These are phyloP conservation scores for Thelonectria olida DNA, from an alignment of 2,329 filamentous ascomycete species.

Conservation along the genomic window DNA sequence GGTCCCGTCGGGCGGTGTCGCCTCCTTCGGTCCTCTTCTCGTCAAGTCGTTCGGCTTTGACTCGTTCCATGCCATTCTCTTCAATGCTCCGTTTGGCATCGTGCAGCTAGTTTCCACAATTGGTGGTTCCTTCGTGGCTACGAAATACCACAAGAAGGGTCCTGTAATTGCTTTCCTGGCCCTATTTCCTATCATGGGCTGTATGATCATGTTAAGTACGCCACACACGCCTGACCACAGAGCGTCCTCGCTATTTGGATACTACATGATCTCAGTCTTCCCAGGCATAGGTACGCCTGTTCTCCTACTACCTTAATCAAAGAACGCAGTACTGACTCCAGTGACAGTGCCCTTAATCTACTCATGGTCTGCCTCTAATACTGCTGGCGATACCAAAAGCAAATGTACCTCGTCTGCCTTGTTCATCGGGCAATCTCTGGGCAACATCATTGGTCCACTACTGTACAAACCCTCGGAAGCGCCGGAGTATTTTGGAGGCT, in stretches of 20 bases:
- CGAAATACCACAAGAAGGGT: slow-evolving; percentile 63
- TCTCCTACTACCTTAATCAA: background rate
- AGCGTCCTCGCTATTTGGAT: slow-evolving; percentile 63
- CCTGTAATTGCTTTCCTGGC: slow-evolving; percentile 63
- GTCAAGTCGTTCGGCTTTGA: slow-evolving; percentile 66
- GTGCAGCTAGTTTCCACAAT: slow-evolving; percentile 69
- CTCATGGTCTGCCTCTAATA: slow-evolving; percentile 66
- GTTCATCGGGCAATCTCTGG: slow-evolving; percentile 69
- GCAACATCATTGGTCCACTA: slow-evolving; percentile 67
- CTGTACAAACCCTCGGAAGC: slow-evolving; percentile 43
- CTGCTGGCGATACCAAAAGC: slow-evolving; percentile 73
- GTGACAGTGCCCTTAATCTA: slow-evolving; percentile 62
- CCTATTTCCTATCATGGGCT: slow-evolving; percentile 65
- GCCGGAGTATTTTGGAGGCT: slow-evolving; percentile 49
- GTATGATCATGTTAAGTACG: slow-evolving; percentile 62
- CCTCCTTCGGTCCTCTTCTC: slow-evolving; percentile 67
- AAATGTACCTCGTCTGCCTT: slow-evolving; percentile 70
- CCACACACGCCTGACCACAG: slow-evolving; percentile 54
- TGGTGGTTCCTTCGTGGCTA: slow-evolving; percentile 64
- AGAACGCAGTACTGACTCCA: background rate
- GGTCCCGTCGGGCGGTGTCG: slow-evolving; percentile 65
- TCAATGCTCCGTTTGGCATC: slow-evolving; percentile 69
- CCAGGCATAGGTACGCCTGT: slow-evolving; percentile 50
- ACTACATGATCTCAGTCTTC: slow-evolving; percentile 69
- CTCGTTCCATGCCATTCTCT: slow-evolving; percentile 64